These are phyloP conservation scores for Colletotrichum higginsianum DNA, from an alignment of 2,329 filamentous ascomycete species.

Conservation along the genomic window DNA sequence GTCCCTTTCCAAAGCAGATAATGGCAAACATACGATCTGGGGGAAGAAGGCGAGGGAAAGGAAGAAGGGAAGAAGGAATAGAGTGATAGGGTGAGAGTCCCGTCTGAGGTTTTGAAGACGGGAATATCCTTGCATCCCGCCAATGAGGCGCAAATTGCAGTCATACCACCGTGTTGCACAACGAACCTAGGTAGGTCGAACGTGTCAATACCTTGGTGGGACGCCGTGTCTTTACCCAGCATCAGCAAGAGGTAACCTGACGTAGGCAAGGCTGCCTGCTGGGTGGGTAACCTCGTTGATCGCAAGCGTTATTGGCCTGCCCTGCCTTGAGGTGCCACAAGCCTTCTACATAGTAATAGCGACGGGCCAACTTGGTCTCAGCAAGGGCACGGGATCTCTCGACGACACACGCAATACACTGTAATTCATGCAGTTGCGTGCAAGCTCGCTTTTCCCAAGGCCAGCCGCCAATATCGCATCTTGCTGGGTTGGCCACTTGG, in stretches of 20 bases:
- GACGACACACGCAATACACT: conserved; percentile 22
- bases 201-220: no score
- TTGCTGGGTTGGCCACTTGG: conserved; percentile 6
- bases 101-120: conserved; percentile 3
- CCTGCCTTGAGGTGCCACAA: conserved; percentile 9
- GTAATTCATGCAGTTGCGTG: conserved; percentile 15
- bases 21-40: background rate
- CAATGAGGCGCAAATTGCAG: conserved; percentile 26
- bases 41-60: background rate
- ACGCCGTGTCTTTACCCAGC: no score
- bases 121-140: conserved; percentile 25
- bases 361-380: background rate
- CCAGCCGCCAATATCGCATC: conserved; percentile 11
- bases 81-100: background rate
- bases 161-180: conserved; percentile 18
- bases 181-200: no score
- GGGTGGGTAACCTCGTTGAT: background rate
- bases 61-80: no score
- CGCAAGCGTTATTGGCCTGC: conserved; percentile 13
- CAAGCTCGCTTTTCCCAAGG: conserved; percentile 2
- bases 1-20: background rate
- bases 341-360: background rate
- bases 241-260: background rate
- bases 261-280: background rate
- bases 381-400: conserved; percentile 4